phyloP scores from a whole-genome alignment of 1,284 basidiomycete genomes.

The Sporisorium iseilematis-ciliati region DNA sequence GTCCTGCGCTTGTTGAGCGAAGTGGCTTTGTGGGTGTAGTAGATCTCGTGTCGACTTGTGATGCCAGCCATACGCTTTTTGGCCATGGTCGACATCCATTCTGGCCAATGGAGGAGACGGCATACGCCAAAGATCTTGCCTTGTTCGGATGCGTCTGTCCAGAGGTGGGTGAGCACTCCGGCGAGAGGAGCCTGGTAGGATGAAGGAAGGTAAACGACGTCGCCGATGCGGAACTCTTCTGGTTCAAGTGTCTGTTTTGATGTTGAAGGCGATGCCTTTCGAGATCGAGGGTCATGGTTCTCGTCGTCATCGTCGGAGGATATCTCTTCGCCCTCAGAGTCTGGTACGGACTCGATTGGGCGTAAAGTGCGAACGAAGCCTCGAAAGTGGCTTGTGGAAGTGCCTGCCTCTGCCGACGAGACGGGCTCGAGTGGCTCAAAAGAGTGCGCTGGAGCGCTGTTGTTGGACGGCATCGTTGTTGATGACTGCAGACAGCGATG shows the following conservation, averaged over 20 bases:
- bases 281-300: constrained; percentile 27
- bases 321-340: constrained; percentile 39
- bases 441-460: constrained; percentile 15
- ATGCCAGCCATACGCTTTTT: constrained; percentile 52
- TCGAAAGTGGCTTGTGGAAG: constrained; percentile 43
- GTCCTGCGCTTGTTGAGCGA: constrained; percentile 36
- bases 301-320: constrained; percentile 33
- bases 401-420: constrained; percentile 7
- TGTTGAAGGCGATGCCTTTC: constrained; percentile 17
- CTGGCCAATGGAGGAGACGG: constrained; percentile 53
- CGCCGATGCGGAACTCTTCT: constrained; percentile 49
- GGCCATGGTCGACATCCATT: constrained; percentile 55
- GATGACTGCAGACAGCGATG: neutral
- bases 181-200: constrained; percentile 52
- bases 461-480: constrained; percentile 14
- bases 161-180: constrained; percentile 50
- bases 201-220: constrained; percentile 51
- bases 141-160: constrained; percentile 40
- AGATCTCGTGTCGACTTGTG: constrained; percentile 55
- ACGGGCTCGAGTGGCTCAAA: constrained; percentile 40
- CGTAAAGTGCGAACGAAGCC: constrained; percentile 32
- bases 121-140: constrained; percentile 54
- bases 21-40: constrained; percentile 55
- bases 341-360: constrained; percentile 22
- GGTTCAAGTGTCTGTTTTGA: constrained; percentile 23